These are phyloP conservation scores for Oryza officinalis DNA, from an alignment of 176 grass and related monocot species.

Conservation along the genomic window DNA sequence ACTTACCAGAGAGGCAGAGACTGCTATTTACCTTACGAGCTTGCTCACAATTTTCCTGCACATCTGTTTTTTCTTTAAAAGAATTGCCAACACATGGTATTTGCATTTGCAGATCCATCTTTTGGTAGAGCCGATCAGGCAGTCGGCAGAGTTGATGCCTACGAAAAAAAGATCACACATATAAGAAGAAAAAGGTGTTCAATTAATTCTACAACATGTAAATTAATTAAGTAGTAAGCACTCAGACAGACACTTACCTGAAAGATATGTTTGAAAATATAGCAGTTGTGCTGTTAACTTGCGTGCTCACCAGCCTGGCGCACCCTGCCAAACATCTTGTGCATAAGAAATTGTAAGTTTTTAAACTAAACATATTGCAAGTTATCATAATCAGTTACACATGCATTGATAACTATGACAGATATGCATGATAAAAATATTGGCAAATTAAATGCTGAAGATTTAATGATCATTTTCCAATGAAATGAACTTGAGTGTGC, in stretches of 20 bases:
- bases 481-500: not conserved
- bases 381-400: not conserved
- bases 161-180: not conserved
- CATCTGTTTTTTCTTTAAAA: too few relatives aligned
- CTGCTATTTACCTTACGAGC: too few relatives aligned
- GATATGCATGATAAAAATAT: not conserved
- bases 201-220: not conserved
- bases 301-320: not conserved
- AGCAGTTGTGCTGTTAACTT: not conserved
- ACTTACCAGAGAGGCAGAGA: too few relatives aligned
- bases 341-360: not conserved
- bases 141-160: not conserved
- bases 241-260: not conserved
- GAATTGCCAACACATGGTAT: too few relatives aligned
- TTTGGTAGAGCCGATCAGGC: too few relatives aligned
- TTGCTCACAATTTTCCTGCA: too few relatives aligned
- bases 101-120: too few relatives aligned
- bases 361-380: not conserved
- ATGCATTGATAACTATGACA: not conserved
- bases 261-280: not conserved
- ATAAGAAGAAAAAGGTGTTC: not conserved
- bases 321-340: not conserved
- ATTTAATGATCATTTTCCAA: not conserved
- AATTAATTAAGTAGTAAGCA: not conserved
- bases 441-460: not conserved